Percentiles rank a stretch among this genome's conserved stretches.
Conservation (phyloP, 306 rosid species). For the Quercus ilex region DNA sequence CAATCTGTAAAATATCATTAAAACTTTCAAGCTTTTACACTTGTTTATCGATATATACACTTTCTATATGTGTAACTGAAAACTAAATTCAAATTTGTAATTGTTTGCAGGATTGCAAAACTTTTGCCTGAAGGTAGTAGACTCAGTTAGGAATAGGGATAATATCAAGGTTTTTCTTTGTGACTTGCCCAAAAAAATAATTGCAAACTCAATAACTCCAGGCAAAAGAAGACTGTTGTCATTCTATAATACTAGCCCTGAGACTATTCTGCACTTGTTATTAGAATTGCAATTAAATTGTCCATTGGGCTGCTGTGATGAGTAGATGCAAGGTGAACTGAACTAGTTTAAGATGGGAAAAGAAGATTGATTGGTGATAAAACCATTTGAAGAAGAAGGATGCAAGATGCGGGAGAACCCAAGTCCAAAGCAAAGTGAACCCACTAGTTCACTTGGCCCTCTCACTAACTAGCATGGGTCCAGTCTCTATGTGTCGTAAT, state of each 20-base stretch:
- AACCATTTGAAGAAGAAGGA: background rate
- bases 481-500: background rate
- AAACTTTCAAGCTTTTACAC: background rate
- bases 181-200: background rate
- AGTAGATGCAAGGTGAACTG: background rate
- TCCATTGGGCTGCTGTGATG: background rate
- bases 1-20: conserved; percentile 46
- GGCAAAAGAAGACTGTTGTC: background rate
- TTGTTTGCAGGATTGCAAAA: background rate
- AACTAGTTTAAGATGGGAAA: background rate
- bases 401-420: background rate
- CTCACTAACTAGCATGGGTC: background rate
- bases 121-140: background rate
- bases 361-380: background rate
- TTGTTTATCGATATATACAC: background rate
- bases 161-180: background rate
- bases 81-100: background rate
- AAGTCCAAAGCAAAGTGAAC: background rate
- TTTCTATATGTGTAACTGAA: no score
- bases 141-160: background rate
- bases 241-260: background rate
- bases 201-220: background rate
- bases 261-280: background rate
- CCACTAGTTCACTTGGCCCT: background rate
- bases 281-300: background rate